Conservation (phyloP, 345 rosid genomes). For the Barbarea vulgaris region DNA sequence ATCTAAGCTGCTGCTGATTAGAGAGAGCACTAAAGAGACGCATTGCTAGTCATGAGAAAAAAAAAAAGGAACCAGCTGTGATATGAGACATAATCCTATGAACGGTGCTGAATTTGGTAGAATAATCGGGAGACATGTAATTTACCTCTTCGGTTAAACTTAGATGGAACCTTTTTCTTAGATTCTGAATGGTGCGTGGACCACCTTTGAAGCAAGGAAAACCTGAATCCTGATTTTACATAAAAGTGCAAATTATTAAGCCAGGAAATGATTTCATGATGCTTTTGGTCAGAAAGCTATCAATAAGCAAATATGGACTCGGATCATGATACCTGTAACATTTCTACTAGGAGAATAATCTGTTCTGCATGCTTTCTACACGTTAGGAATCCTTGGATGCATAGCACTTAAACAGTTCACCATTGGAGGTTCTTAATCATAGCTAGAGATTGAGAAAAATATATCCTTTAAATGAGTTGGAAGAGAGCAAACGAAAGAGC, state of each 20-base stretch:
- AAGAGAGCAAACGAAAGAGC: not conserved
- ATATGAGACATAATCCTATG: conserved; percentile 29
- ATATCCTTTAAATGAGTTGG: not conserved
- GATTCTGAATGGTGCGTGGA: conserved; percentile 14
- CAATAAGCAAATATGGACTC: not conserved
- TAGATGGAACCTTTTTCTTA: conserved; percentile 20
- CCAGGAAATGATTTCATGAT: not conserved
- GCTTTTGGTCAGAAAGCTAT: conserved; percentile 1
- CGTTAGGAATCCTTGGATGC: conserved; percentile 97
- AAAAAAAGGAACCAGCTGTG: conserved; percentile 27
- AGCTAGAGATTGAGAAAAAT: not conserved
- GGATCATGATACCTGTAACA: conserved; percentile 79
- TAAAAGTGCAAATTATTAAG: not conserved
- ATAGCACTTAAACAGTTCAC: conserved; percentile 62
- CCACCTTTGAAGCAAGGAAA: conserved; percentile 21
- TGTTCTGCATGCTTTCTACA: conserved; percentile 98
- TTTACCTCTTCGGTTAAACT: conserved; percentile 14
- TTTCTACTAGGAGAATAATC: conserved; percentile 90
- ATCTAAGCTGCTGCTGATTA: conserved; percentile 18
- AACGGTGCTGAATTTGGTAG: conserved; percentile 42
- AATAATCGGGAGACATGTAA: not conserved
- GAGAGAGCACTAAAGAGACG: conserved; percentile 12
- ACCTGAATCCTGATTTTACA: not conserved
- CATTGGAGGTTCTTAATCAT: not conserved
- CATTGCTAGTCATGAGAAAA: not conserved